Conservation (phyloP, 2,329 filamentous ascomycete genomes). For the Ophidiomyces ophidiicola region DNA sequence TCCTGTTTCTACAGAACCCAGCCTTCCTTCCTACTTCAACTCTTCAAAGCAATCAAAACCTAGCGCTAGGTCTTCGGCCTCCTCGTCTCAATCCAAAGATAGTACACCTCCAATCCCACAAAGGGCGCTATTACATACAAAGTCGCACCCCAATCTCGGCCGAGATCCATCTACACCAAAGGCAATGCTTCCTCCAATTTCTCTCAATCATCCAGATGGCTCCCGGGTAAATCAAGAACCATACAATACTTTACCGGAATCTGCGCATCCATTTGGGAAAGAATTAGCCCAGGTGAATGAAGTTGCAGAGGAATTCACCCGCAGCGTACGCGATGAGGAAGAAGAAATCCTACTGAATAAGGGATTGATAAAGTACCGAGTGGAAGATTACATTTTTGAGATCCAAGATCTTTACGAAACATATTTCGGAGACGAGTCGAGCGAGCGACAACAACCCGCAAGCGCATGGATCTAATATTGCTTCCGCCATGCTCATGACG, state of each 20-base stretch:
- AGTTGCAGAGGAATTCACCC: constrained; percentile 75
- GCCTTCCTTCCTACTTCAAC: constrained; percentile 40
- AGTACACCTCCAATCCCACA: constrained; percentile 56
- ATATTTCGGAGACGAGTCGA: constrained; percentile 6
- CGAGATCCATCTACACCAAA: constrained; percentile 54
- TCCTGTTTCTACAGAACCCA: constrained; percentile 42
- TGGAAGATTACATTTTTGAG: constrained; percentile 73
- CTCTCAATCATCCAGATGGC: constrained; percentile 25
- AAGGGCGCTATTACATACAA: constrained; percentile 73
- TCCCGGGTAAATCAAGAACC: constrained; percentile 23
- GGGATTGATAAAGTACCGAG: constrained; percentile 61
- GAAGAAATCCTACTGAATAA: constrained; percentile 55
- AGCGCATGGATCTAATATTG: constrained; percentile 33
- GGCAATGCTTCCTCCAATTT: constrained; percentile 30
- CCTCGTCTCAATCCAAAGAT: constrained; percentile 36
- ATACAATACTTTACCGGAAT: constrained; percentile 29
- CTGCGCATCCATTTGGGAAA: constrained; percentile 64
- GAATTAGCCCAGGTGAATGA: constrained; percentile 89
- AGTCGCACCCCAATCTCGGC: constrained; percentile 63
- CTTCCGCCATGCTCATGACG: too few species aligned
- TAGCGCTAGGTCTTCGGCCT: constrained; percentile 27
- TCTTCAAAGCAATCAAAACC: constrained; percentile 3
- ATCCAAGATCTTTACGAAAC: constrained; percentile 53
- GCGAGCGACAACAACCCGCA: not conserved
- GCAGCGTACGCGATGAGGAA: constrained; percentile 58